A percentile compares a stretch with the other conserved stretches of the same genome.
These are phyloP conservation scores for Lipomyces chichibuensis DNA, from an alignment of 805 yeast species.

Conservation along the genomic window DNA sequence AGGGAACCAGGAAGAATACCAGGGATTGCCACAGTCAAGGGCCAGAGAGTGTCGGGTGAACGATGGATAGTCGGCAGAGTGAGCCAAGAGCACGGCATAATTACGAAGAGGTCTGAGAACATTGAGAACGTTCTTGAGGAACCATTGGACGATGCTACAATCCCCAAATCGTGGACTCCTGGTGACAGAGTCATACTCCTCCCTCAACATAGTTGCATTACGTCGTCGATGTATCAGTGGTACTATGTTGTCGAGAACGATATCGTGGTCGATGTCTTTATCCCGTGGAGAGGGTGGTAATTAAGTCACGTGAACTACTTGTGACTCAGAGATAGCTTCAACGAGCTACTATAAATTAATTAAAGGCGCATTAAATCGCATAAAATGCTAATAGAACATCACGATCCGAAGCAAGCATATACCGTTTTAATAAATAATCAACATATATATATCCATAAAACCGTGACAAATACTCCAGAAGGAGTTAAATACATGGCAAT, in stretches of 20 bases:
- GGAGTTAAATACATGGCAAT: background rate
- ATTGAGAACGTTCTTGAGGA: slow-evolving; percentile 35
- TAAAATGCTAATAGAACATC: background rate
- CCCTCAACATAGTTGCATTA: slow-evolving; percentile 76
- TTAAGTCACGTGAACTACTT: too few relatives aligned
- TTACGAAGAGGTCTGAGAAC: slow-evolving; percentile 51
- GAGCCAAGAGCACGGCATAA: slow-evolving; percentile 80
- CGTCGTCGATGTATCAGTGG: slow-evolving; percentile 63
- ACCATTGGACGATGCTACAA: slow-evolving; percentile 13
- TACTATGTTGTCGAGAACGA: slow-evolving; percentile 55
- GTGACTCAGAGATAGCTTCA: background rate
- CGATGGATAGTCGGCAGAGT: slow-evolving; percentile 69
- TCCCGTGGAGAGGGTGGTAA: slow-evolving; percentile 60
- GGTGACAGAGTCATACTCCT: slow-evolving; percentile 60
- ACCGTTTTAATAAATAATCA: slow-evolving; percentile 4
- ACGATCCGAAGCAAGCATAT: background rate
- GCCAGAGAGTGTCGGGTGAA: slow-evolving; percentile 43
- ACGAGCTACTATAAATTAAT: background rate
- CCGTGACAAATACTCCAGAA: background rate
- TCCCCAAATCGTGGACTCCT: slow-evolving; percentile 48
- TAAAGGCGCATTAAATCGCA: background rate
- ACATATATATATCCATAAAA: slow-evolving; percentile 6
- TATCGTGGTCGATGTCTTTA: slow-evolving; percentile 62
- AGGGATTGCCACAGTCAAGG: slow-evolving; percentile 37
- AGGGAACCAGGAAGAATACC: slow-evolving; percentile 59